phyloP scores from a whole-genome alignment of 129 eudicot genomes.

The Rutidosis leptorrhynchoides region DNA sequence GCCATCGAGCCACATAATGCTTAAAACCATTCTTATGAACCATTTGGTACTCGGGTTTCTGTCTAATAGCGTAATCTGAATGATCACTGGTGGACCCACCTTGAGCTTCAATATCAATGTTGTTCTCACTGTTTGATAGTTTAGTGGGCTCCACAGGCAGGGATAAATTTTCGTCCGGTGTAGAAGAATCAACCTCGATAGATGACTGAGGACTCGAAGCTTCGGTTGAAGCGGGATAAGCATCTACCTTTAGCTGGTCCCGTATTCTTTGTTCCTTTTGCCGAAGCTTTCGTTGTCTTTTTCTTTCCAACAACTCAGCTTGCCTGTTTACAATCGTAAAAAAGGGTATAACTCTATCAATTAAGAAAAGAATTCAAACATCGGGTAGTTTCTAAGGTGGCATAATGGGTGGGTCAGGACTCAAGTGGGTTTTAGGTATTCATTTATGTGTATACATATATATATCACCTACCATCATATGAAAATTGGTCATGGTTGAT shows the following conservation, averaged over 20 bases:
- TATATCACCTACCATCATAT: not conserved
- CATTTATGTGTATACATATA: not conserved
- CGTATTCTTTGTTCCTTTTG: conserved; percentile 72
- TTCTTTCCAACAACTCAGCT: conserved; percentile 60
- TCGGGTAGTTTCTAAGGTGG: not conserved
- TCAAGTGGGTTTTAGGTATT: not conserved
- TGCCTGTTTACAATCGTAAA: conserved; percentile 36
- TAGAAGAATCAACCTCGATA: conserved; percentile 29
- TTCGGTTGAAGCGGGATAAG: conserved; percentile 18
- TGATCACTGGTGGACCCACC: conserved; percentile 5
- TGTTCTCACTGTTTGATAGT: conserved; percentile 32
- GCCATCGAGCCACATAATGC: conserved; percentile 43
- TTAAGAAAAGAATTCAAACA: not conserved
- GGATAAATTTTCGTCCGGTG: not conserved
- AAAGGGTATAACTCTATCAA: not conserved
- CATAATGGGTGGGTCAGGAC: not conserved
- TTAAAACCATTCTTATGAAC: conserved; percentile 22
- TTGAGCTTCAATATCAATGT: not conserved
- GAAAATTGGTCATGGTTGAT: not conserved
- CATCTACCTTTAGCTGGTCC: conserved; percentile 37
- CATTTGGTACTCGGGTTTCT: conserved; percentile 25
- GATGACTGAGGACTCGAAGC: conserved; percentile 30
- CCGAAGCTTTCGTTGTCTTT: conserved; percentile 64
- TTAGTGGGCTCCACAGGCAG: not conserved
- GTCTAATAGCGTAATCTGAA: not conserved